Percentiles rank a stretch among this genome's conserved stretches.
Evolutionary conservation across 2,329 filamentous ascomycete genomes (phyloP).

Genomic region (Byssoonygena ceratinophila): DNA sequence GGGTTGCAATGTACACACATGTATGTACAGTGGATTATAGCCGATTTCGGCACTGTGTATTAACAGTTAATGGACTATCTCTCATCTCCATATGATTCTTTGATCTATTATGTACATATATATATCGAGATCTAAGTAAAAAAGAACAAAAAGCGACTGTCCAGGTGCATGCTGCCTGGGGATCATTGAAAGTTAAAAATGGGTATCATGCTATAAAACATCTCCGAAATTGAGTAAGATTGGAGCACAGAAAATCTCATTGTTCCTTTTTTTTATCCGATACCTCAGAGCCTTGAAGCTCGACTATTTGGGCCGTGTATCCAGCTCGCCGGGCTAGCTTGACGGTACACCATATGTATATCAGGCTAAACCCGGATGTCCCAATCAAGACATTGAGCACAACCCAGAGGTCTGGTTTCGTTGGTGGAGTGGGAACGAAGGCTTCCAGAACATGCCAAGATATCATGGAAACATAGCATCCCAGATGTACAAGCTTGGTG

Average conservation of each 20-base stretch:
- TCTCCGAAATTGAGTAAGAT: background rate
- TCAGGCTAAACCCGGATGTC: constrained; percentile 70
- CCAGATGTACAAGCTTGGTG: constrained; percentile 60
- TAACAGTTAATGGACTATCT: background rate
- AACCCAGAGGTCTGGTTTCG: constrained; percentile 89
- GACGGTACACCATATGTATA: constrained; percentile 85
- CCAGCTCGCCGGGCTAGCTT: constrained; percentile 38
- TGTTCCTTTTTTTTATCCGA: constrained; percentile 9
- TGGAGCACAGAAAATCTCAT: background rate
- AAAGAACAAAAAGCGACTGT: too few species aligned
- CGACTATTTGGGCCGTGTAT: background rate
- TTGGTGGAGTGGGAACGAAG: constrained; percentile 54
- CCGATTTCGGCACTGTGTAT: background rate
- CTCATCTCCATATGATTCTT: background rate
- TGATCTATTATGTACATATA: constrained; percentile 11
- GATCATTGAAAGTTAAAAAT: background rate
- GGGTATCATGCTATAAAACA: constrained; percentile 4
- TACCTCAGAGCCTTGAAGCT: background rate
- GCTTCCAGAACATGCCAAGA: constrained; percentile 71
- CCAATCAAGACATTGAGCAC: constrained; percentile 83
- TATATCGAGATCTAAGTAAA: too few species aligned
- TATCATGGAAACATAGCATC: constrained; percentile 67
- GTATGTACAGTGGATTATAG: background rate
- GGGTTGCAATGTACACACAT: too few species aligned
- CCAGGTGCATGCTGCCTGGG: too few species aligned